phyloP scores from a whole-genome alignment of 225 moss, liverwort and hornwort genomes.

The Pseudoscleropodium purum region DNA sequence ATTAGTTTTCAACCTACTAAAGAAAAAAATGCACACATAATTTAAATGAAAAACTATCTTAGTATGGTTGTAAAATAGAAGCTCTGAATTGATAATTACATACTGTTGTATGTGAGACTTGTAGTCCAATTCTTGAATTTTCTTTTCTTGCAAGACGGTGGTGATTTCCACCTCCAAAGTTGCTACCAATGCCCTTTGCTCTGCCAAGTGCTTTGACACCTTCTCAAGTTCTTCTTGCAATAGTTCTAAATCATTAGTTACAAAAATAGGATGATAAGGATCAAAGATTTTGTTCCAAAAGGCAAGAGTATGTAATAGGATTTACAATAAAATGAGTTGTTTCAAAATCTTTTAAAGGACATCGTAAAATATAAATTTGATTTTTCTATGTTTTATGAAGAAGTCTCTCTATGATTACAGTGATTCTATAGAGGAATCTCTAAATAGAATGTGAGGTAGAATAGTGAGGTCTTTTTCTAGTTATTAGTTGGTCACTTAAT shows the following conservation, averaged over 20 bases:
- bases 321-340: background rate
- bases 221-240: constrained; percentile 25
- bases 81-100: background rate
- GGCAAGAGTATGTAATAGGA: too few relatives aligned
- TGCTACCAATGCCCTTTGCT: constrained; percentile 34
- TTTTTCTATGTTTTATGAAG: fast-evolving
- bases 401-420: background rate
- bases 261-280: background rate
- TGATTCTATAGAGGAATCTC: too few relatives aligned
- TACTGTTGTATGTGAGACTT: constrained; percentile 31
- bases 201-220: constrained; percentile 29
- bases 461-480: background rate
- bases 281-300: background rate
- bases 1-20: background rate
- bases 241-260: background rate
- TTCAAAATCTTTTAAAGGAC: background rate
- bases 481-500: too few relatives aligned
- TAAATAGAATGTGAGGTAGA: background rate
- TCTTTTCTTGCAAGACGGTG: constrained; percentile 30
- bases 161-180: constrained; percentile 40
- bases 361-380: too few relatives aligned
- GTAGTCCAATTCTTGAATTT: constrained; percentile 21
- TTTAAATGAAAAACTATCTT: background rate
- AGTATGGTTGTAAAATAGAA: background rate
- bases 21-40: background rate